Evolutionary conservation across 441 rosid species (phyloP).

Genomic region (Arabidopsis hybrid): DNA sequence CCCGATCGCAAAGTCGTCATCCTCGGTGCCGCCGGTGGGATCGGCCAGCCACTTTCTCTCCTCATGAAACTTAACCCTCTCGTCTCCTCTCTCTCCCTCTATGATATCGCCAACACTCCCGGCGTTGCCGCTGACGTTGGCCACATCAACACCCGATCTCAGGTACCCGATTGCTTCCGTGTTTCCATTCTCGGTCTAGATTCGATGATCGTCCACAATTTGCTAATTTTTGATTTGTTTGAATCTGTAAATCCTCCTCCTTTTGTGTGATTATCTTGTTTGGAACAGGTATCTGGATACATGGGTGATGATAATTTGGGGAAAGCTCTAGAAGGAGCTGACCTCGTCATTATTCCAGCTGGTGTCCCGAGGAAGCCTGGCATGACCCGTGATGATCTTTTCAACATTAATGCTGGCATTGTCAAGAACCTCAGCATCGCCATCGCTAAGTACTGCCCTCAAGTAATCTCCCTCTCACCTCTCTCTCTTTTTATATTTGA

Average conservation of each 20-base stretch:
- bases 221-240: neutral
- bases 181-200: neutral
- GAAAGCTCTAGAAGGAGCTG: slow-evolving; percentile 80
- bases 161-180: slow-evolving; percentile 48
- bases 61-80: slow-evolving; percentile 93
- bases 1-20: slow-evolving; percentile 80
- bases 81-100: slow-evolving; percentile 79
- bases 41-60: slow-evolving; percentile 87
- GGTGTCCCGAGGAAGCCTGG: slow-evolving; percentile 96
- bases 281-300: slow-evolving; percentile 68
- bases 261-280: neutral
- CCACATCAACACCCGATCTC: slow-evolving; percentile 86
- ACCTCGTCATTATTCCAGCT: slow-evolving; percentile 84
- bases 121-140: slow-evolving; percentile 93
- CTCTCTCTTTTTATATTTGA: neutral
- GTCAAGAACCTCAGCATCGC: slow-evolving; percentile 74
- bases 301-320: slow-evolving; percentile 72
- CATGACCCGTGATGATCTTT: slow-evolving; percentile 95
- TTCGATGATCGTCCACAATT: neutral
- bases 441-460: slow-evolving; percentile 82
- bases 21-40: slow-evolving; percentile 93
- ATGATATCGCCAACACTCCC: slow-evolving; percentile 81
- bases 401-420: slow-evolving; percentile 92
- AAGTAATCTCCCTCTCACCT: slow-evolving; percentile 44
- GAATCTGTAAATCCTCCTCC: neutral